Evolutionary conservation across 2,329 filamentous ascomycete species (phyloP).

Genomic region (Mariannaea elegans): DNA sequence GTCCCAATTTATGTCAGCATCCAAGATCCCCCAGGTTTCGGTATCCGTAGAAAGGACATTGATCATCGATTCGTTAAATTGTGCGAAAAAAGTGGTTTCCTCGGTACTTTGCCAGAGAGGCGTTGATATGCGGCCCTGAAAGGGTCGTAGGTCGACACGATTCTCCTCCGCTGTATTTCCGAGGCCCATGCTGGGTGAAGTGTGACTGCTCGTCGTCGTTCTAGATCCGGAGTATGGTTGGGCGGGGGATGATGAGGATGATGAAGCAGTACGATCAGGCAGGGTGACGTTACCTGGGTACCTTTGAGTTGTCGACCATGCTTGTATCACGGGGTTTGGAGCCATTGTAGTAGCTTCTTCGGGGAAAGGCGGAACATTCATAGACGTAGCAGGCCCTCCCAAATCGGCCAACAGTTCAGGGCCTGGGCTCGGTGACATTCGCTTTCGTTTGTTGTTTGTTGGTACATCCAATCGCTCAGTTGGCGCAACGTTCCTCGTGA

Average conservation of each 20-base stretch:
- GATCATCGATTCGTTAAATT: conserved; percentile 40
- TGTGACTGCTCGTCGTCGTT: conserved; percentile 42
- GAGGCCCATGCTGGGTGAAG: conserved; percentile 44
- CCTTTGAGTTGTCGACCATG: conserved; percentile 19
- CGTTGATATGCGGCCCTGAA: conserved; percentile 44
- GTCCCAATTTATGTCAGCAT: conserved; percentile 40
- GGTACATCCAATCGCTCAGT: conserved; percentile 19
- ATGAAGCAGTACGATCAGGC: conserved; percentile 46
- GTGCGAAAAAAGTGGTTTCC: conserved; percentile 40
- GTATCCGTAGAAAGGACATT: conserved; percentile 33
- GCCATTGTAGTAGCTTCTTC: not conserved
- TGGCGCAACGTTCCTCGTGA: conserved; percentile 41
- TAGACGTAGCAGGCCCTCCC: not conserved
- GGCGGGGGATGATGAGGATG: conserved; percentile 43
- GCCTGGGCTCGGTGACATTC: conserved; percentile 39
- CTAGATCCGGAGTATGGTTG: conserved; percentile 34
- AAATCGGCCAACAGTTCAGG: conserved; percentile 26
- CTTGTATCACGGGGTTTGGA: not conserved
- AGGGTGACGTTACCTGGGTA: conserved; percentile 29
- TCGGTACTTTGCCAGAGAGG: conserved; percentile 45
- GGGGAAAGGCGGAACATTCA: not conserved
- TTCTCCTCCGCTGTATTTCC: conserved; percentile 50
- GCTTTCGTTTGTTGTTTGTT: conserved; percentile 46
- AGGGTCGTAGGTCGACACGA: conserved; percentile 44
- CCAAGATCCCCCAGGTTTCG: conserved; percentile 44